Base-by-base conservation (phyloP, 768 basidiomycete genomes). In the Lyophyllum decastes region DNA sequence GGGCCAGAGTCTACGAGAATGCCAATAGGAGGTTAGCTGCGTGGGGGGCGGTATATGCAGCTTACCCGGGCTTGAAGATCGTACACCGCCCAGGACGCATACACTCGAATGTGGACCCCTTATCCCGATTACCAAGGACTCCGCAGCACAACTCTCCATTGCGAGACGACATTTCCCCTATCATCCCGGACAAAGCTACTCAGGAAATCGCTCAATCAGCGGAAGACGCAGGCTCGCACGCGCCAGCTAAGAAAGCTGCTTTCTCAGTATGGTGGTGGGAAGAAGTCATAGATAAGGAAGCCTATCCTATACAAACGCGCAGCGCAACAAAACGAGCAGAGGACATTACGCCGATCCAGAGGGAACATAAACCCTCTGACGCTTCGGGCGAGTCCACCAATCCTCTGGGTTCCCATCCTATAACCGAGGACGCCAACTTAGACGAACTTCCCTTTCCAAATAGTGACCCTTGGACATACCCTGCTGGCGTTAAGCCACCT, bases 61-160 rank as follows among this genome's bases (percentile, higher is more conserved):
- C 73, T 2, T 74, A 67, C 24, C 73, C 69, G 0, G 57, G 58
- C 0, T 54, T 76, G 0, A 61, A 64, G 43, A 73, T 76, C n/a
- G 61, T 72, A 0, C 75, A 75, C 41, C 49, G 72, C 10, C 59
- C 72, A 0, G 75, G 75, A 0, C 17, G 67, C 25, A 57, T 73
- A 1, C 75, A 76, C 41, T 73, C 70, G 0, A 76, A 76, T 49
- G 67, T 70, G 0, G 67, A 70, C 48, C 68, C 68, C 0, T 43
- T 70, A 0, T 68, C 68, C 0, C 22, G 64, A n/a, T 27, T 66
- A 43, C 57, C 55, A 1, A 43, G 63, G 14, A 35, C 61, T 27
- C 66, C 63, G 7, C 58, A 54, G 33, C 63, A 65, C 27, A 48
- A 59, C 12, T 55, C 61, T 22, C 64, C 67, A 9, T 17, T 34